phyloP scores from a whole-genome alignment of 768 basidiomycete genomes.

The Leccinum boreale region DNA sequence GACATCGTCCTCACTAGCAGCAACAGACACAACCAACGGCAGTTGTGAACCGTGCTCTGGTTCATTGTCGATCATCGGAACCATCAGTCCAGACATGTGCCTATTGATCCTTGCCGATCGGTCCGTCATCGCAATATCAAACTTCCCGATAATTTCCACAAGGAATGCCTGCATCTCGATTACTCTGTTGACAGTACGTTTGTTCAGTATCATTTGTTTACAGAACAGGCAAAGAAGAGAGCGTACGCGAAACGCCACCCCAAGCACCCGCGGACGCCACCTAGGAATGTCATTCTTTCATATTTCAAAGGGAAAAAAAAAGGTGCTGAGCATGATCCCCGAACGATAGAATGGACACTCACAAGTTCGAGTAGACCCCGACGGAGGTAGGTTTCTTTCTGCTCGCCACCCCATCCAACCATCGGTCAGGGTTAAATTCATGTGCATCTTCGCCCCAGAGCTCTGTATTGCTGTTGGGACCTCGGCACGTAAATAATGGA shows the following conservation, averaged over 20 bases:
- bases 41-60: conserved; percentile 25
- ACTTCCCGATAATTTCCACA: conserved; percentile 49
- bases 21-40: conserved; percentile 11
- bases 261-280: conserved; percentile 24
- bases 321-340: background rate
- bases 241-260: conserved; percentile 9
- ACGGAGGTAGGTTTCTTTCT: conserved; percentile 19
- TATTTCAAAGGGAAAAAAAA: background rate
- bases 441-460: conserved; percentile 32
- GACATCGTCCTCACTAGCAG: background rate
- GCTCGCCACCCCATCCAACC: conserved; percentile 17
- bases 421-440: conserved; percentile 30
- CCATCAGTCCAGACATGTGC: conserved; percentile 25
- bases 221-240: background rate
- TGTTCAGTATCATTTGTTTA: background rate
- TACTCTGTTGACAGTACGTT: background rate
- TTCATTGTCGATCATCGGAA: conserved; percentile 32
- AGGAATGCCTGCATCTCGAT: background rate
- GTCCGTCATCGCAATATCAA: conserved; percentile 40
- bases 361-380: conserved; percentile 31
- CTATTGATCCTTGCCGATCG: conserved; percentile 25
- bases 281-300: conserved; percentile 13
- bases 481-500: background rate
- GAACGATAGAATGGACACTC: background rate
- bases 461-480: conserved; percentile 21